These are phyloP conservation scores for Aspergillus diversus DNA, from an alignment of 495 filamentous ascomycete genomes.

Conservation along the genomic window DNA sequence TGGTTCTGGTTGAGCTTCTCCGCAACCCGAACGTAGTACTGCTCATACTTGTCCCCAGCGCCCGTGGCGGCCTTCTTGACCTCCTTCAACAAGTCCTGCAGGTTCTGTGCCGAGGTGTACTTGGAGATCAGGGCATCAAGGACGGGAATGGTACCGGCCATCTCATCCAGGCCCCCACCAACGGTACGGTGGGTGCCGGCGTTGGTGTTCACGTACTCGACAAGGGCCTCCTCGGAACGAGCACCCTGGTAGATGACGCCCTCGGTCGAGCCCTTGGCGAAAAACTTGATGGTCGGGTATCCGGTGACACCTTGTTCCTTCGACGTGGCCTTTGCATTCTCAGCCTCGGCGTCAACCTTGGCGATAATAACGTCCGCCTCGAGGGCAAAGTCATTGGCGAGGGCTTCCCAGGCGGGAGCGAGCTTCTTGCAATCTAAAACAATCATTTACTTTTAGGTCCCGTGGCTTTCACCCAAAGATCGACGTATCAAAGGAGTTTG, in stretches of 20 bases:
- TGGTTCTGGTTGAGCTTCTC: conserved; percentile 78
- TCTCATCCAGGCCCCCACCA: conserved; percentile 78
- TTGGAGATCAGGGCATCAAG: conserved; percentile 76
- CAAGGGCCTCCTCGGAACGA: conserved; percentile 75
- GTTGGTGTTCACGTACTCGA: conserved; percentile 86
- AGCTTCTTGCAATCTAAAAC: conserved; percentile 90
- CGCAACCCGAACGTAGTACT: conserved; percentile 91
- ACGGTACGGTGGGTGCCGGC: conserved; percentile 82
- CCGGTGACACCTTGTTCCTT: conserved; percentile 76
- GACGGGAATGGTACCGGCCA: conserved; percentile 78
- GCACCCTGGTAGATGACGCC: conserved; percentile 73
- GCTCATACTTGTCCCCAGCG: conserved; percentile 80
- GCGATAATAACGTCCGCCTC: conserved; percentile 82
- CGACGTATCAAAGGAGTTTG: conserved; percentile 7
- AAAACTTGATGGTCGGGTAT: conserved; percentile 98
- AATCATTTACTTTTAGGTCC: too few species aligned
- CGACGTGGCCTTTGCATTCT: conserved; percentile 77
- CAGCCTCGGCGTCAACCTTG: conserved; percentile 92
- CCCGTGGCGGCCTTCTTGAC: conserved; percentile 68
- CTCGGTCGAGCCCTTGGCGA: conserved; percentile 83
- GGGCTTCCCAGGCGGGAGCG: conserved; percentile 85
- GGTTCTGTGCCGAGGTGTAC: conserved; percentile 55
- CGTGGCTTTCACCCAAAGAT: neutral
- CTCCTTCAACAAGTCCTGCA: conserved; percentile 64
- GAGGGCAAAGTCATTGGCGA: conserved; percentile 79